Percentiles rank a stretch among this genome's conserved stretches.
Evolutionary conservation across 768 basidiomycete species (phyloP).

Genomic region (Russula earlei): DNA sequence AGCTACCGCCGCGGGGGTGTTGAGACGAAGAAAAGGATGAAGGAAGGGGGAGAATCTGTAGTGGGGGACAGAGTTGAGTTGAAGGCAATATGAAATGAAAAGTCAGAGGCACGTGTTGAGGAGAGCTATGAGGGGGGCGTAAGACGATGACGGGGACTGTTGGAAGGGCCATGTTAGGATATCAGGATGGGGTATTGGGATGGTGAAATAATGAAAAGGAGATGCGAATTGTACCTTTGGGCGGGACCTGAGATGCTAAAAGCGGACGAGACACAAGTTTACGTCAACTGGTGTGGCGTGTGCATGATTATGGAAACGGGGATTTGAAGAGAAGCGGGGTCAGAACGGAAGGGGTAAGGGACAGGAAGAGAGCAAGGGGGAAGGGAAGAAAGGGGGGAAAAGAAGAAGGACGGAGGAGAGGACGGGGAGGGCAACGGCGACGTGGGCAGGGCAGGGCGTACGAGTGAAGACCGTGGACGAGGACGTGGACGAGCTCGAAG

Average conservation of each 20-base stretch:
- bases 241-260: slow-evolving; percentile 6
- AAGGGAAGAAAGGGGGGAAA: background rate
- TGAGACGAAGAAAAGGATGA: background rate
- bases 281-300: slow-evolving; percentile 9
- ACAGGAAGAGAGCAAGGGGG: background rate
- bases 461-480: too few species aligned
- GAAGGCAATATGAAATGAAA: slow-evolving; percentile 12
- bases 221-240: background rate
- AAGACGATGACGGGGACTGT: slow-evolving; percentile 1
- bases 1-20: background rate
- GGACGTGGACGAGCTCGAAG: background rate
- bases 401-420: background rate
- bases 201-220: background rate
- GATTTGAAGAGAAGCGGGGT: slow-evolving; percentile 3
- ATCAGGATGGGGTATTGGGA: background rate
- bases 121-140: background rate
- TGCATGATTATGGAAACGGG: slow-evolving; percentile 8
- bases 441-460: background rate
- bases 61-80: slow-evolving; percentile 1
- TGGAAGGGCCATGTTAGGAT: background rate
- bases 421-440: slow-evolving; percentile 1
- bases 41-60: background rate
- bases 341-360: slow-evolving; percentile 1
- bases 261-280: slow-evolving; percentile 7
- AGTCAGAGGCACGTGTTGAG: background rate